These are phyloP conservation scores for Komagataella phaffii DNA, from an alignment of 805 yeast species.

Conservation along the genomic window DNA sequence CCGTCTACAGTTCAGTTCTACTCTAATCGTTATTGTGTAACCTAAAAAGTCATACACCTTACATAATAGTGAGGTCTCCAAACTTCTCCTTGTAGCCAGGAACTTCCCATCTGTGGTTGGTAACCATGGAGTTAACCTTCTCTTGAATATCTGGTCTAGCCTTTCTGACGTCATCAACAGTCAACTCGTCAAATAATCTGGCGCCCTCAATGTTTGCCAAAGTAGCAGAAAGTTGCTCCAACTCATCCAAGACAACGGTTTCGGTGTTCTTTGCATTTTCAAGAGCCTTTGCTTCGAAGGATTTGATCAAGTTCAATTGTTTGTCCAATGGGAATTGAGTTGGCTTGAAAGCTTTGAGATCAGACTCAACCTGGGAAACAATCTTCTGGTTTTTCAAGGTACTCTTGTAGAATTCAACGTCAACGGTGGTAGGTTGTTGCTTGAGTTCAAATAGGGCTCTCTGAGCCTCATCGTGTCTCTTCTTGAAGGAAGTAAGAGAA, in stretches of 20 bases:
- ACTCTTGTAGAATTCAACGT: constrained; percentile 69
- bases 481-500: constrained; percentile 83
- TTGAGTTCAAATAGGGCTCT: constrained; percentile 60
- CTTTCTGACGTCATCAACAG: constrained; percentile 85
- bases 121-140: constrained; percentile 88
- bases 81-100: constrained; percentile 98
- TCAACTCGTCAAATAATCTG: constrained; percentile 94
- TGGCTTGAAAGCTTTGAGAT: constrained; percentile 67
- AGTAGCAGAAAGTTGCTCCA: constrained; percentile 75
- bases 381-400: constrained; percentile 72
- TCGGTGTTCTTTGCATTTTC: constrained; percentile 94
- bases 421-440: constrained; percentile 64
- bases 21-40: neutral
- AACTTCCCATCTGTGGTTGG: constrained; percentile 94
- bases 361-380: constrained; percentile 68
- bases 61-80: constrained; percentile 93
- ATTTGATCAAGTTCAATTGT: constrained; percentile 83
- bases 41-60: constrained; percentile 8
- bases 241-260: constrained; percentile 74
- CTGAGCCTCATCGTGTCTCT: constrained; percentile 97
- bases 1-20: neutral
- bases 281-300: constrained; percentile 89
- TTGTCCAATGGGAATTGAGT: constrained; percentile 75
- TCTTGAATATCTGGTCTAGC: constrained; percentile 97
- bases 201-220: constrained; percentile 90